Evolutionary conservation across 768 basidiomycete genomes (phyloP).

Genomic region (Multifurca ochricompacta): DNA sequence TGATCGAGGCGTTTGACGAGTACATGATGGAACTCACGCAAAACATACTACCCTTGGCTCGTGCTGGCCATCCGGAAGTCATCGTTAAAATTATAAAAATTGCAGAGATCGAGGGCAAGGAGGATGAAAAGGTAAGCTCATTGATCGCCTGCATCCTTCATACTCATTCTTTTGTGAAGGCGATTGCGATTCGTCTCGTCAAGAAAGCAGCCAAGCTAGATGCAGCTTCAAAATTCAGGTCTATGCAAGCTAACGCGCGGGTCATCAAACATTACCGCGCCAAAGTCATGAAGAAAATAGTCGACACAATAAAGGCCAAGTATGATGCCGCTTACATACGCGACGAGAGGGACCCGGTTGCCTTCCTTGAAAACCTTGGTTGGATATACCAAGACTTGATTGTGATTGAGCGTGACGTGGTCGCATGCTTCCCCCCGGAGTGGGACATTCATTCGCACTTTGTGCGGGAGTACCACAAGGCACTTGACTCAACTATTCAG

Average conservation of each 20-base stretch:
- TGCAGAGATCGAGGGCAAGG: slow-evolving; percentile 84
- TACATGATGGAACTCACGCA: slow-evolving; percentile 73
- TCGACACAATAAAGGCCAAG: slow-evolving; percentile 61
- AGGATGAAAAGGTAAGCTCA: slow-evolving; percentile 94
- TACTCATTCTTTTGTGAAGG: slow-evolving; percentile 38
- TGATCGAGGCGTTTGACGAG: slow-evolving; percentile 77
- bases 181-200: slow-evolving; percentile 87
- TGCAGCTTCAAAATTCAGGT: slow-evolving; percentile 88
- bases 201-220: slow-evolving; percentile 91
- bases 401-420: slow-evolving; percentile 84
- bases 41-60: slow-evolving; percentile 71
- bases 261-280: slow-evolving; percentile 93
- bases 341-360: slow-evolving; percentile 54
- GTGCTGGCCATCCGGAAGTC: slow-evolving; percentile 74
- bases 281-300: slow-evolving; percentile 76
- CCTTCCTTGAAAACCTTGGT: slow-evolving; percentile 67
- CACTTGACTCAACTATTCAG: slow-evolving; percentile 67
- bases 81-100: slow-evolving; percentile 91
- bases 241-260: slow-evolving; percentile 87
- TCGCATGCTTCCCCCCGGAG: slow-evolving; percentile 83
- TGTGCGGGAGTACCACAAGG: slow-evolving; percentile 85
- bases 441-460: slow-evolving; percentile 84
- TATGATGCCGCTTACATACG: slow-evolving; percentile 62
- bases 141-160: slow-evolving; percentile 17
- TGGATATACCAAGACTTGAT: slow-evolving; percentile 97